Percentiles rank a stretch among this genome's conserved stretches.
Conservation (phyloP, 768 basidiomycete genomes). For the Psilocybe sp. region DNA sequence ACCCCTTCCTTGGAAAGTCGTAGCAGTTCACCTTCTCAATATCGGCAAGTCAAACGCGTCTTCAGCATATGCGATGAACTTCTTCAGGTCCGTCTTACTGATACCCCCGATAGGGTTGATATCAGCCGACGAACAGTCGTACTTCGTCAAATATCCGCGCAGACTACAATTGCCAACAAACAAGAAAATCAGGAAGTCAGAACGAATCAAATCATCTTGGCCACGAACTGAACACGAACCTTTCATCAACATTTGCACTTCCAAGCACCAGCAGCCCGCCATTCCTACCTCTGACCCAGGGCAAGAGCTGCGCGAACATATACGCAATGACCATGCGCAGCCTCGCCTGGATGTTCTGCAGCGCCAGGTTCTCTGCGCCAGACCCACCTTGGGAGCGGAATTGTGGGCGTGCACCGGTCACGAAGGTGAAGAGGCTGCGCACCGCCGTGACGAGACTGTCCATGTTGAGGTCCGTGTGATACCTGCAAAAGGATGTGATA, state of each 20-base stretch:
- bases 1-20: too few species aligned
- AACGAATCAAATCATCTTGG: too few species aligned
- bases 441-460: conserved; percentile 86
- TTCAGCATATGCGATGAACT: conserved; percentile 86
- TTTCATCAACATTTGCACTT: conserved; percentile 98
- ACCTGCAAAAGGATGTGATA: conserved; percentile 42
- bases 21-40: conserved; percentile 56
- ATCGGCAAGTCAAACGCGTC: conserved; percentile 82
- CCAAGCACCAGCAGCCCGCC: conserved; percentile 95
- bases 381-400: conserved; percentile 89
- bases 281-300: conserved; percentile 80
- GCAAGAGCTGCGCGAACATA: conserved; percentile 91
- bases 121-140: conserved; percentile 97
- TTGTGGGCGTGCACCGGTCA: conserved; percentile 60
- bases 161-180: conserved; percentile 48
- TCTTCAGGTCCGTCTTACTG: conserved; percentile 96
- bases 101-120: conserved; percentile 98
- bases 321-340: conserved; percentile 94
- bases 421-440: conserved; percentile 75
- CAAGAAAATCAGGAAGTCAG: background rate
- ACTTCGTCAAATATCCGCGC: conserved; percentile 96
- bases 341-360: conserved; percentile 98
- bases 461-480: conserved; percentile 96
- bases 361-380: conserved; percentile 86
- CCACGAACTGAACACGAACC: conserved; percentile 37